phyloP scores from a whole-genome alignment of 2,329 filamentous ascomycete genomes.

The Colletotrichum spaethianum region DNA sequence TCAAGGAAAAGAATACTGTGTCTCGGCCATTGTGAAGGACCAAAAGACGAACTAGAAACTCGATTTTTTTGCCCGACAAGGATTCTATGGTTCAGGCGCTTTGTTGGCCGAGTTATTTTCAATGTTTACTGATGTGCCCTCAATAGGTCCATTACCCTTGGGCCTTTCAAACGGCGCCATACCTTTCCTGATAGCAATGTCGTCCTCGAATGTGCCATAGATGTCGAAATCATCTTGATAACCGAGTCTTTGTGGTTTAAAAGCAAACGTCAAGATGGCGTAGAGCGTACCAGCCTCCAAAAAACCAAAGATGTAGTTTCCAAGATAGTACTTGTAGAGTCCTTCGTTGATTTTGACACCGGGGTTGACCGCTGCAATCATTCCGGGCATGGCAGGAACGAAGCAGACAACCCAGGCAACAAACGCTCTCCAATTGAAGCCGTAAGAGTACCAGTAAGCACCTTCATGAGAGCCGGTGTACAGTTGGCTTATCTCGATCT shows the following conservation, averaged over 20 bases:
- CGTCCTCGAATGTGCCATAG: slow-evolving; percentile 41
- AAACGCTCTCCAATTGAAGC: slow-evolving; percentile 53
- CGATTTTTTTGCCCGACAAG: background rate
- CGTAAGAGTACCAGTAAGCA: slow-evolving; percentile 55
- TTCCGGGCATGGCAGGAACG: slow-evolving; percentile 48
- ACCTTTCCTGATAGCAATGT: slow-evolving; percentile 35
- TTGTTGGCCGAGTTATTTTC: background rate
- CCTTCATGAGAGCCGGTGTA: slow-evolving; percentile 51
- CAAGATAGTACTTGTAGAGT: slow-evolving; percentile 44
- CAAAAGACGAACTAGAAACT: background rate
- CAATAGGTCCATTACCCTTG: slow-evolving; percentile 19
- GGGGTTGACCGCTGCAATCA: slow-evolving; percentile 44
- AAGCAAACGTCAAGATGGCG: slow-evolving; percentile 30
- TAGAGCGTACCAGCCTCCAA: slow-evolving; percentile 36
- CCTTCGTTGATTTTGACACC: slow-evolving; percentile 37
- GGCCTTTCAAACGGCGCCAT: slow-evolving; percentile 37
- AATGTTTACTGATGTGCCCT: background rate
- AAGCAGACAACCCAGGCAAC: slow-evolving; percentile 50
- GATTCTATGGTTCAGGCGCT: background rate
- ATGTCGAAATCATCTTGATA: slow-evolving; percentile 37
- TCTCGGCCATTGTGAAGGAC: background rate
- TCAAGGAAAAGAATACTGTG: no score
- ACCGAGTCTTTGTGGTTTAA: slow-evolving; percentile 34
- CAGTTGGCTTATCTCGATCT: slow-evolving; percentile 54
- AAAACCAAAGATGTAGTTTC: slow-evolving; percentile 42